Base-by-base conservation (phyloP, 2,329 filamentous ascomycete species). In the Paecilomyces sp. region DNA sequence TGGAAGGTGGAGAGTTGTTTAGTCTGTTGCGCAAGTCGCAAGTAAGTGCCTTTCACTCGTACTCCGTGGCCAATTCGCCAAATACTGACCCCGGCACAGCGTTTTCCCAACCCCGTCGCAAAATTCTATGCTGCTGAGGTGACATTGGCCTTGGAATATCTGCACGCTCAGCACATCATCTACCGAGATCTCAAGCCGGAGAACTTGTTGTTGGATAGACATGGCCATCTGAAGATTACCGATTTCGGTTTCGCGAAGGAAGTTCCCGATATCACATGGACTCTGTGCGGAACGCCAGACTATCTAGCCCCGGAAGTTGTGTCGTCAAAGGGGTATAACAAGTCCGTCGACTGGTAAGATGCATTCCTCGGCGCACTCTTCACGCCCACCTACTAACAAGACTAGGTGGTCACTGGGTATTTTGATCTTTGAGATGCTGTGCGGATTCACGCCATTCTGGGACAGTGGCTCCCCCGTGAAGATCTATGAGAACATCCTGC, bases 41-140 rank as follows among this genome's bases (percentile, higher is more conserved):
- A 88, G 93, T 84, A 85, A 85, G 83, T 77, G 82, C 78, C 57
- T 54, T 58, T 61, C 57, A 52, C 33, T 28, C 57, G 22, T 54
- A 57, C 47, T 58, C 62, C 52, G 57, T 62, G 57, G 58, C 61
- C 57, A 57, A 53, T 53, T 57, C 11, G 28, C 51, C 55, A 41
- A 8, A 13, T 50, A 61, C n/a, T 53, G 3, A 57, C 28, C 3
- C 58, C 31, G 11, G 18, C 18, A 22, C 68, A 99, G 94, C 90
- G 94, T 64, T 99, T 99, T 75, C 94, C 94, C 8, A 99, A 99
- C 70, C 94, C 94, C 4, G 94, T 99, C 58, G 94, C 94, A 71
- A 99, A 99, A 76, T 99, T 99, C 79, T 99, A 99, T 75, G 94
- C 94, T 34, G 94, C 94, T 56, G 94, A 99, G 77, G 94, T 97